Percentiles rank a stretch among this genome's conserved stretches.
Conservation (phyloP, 768 basidiomycete species). For the Termitomyces sp. region DNA sequence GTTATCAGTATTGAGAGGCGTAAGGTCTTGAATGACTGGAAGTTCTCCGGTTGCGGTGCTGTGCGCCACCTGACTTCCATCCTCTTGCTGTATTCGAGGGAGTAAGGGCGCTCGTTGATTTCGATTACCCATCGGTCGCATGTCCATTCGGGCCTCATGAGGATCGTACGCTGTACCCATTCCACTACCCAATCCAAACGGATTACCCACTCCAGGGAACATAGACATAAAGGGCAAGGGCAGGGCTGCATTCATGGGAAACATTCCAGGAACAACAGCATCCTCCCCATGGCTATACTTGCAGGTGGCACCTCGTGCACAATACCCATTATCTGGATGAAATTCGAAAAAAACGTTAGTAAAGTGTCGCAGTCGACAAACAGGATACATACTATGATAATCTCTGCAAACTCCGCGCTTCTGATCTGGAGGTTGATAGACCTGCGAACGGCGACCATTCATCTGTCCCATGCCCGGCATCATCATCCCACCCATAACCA, state of each 20-base stretch:
- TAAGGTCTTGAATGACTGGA: constrained; percentile 80
- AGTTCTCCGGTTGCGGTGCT: constrained; percentile 58
- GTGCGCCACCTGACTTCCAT: constrained; percentile 34
- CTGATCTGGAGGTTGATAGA: constrained; percentile 68
- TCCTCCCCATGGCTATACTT: constrained; percentile 93
- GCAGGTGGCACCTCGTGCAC: constrained; percentile 82
- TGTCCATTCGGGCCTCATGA: constrained; percentile 75
- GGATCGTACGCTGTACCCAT: constrained; percentile 63
- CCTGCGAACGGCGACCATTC: constrained; percentile 46
- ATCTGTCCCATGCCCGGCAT: constrained; percentile 24
- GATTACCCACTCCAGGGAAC: constrained; percentile 51
- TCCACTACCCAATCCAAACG: constrained; percentile 42
- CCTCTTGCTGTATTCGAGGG: constrained; percentile 50
- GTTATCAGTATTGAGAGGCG: constrained; percentile 42
- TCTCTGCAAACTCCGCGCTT: constrained; percentile 81
- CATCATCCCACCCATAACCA: constrained; percentile 25
- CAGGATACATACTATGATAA: constrained; percentile 73
- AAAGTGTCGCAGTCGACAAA: not conserved
- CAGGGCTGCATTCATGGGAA: constrained; percentile 42
- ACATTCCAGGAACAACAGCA: constrained; percentile 69
- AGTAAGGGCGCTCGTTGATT: constrained; percentile 53
- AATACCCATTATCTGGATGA: constrained; percentile 83
- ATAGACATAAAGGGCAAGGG: constrained; percentile 66
- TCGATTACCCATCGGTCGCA: constrained; percentile 46
- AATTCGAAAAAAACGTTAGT: constrained; percentile 6